Conservation (phyloP, 106 monocot species). For the Dioscorea zingiberensis region DNA sequence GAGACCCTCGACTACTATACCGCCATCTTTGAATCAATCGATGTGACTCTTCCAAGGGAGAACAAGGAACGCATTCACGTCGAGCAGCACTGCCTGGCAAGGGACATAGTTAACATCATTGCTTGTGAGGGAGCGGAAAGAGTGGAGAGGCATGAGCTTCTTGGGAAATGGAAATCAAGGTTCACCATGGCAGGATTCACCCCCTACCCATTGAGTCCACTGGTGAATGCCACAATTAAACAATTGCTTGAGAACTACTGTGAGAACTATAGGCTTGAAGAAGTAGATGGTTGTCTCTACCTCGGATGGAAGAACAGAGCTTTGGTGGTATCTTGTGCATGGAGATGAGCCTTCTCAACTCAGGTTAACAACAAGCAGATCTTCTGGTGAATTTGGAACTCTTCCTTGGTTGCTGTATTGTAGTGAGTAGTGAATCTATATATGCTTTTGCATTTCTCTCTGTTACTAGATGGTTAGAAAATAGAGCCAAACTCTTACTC, state of each 20-base stretch:
- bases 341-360: constrained; percentile 36
- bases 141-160: constrained; percentile 76
- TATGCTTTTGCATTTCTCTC: too few species aligned
- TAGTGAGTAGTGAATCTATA: neutral
- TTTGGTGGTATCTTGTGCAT: constrained; percentile 76
- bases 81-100: constrained; percentile 92
- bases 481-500: too few species aligned
- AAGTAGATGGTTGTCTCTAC: constrained; percentile 83
- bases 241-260: constrained; percentile 55
- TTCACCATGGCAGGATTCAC: constrained; percentile 85
- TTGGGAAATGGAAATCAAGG: constrained; percentile 82
- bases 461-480: too few species aligned
- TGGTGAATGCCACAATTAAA: constrained; percentile 80
- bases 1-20: constrained; percentile 76
- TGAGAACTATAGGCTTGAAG: constrained; percentile 52
- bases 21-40: constrained; percentile 76
- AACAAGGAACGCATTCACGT: constrained; percentile 66
- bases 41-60: constrained; percentile 57
- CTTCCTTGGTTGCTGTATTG: neutral
- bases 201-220: constrained; percentile 54
- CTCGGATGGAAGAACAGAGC: constrained; percentile 86
- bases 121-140: constrained; percentile 89
- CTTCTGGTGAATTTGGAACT: neutral
- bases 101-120: constrained; percentile 90
- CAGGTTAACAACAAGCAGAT: too few species aligned